phyloP scores from a whole-genome alignment of 2,329 filamentous ascomycete genomes.

The Sporothrix humicola region DNA sequence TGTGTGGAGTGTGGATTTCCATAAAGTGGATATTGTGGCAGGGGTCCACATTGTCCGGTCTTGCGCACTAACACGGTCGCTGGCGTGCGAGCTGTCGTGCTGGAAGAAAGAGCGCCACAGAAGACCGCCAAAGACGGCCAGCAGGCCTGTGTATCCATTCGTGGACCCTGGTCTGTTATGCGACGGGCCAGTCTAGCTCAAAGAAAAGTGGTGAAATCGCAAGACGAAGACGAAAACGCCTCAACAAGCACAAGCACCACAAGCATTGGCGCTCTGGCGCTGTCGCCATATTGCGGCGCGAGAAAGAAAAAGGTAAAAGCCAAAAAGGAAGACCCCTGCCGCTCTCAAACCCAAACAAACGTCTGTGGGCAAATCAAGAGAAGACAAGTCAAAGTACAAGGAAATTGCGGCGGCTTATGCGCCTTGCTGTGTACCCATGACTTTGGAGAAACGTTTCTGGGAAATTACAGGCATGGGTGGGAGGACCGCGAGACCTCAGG shows the following conservation, averaged over 20 bases:
- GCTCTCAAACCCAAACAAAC: slow-evolving; percentile 26
- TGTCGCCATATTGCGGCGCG: slow-evolving; percentile 18
- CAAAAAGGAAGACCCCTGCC: background rate
- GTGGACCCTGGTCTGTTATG: slow-evolving; percentile 8
- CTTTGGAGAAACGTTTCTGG: slow-evolving; percentile 15
- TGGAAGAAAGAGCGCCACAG: background rate
- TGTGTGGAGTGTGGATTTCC: slow-evolving; percentile 16
- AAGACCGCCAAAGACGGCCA: too few relatives aligned
- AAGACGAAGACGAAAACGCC: background rate
- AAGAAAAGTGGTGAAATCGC: background rate
- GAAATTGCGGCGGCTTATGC: too few relatives aligned
- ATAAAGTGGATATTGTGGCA: slow-evolving; percentile 5
- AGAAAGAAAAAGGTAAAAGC: background rate
- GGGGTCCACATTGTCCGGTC: slow-evolving; percentile 25
- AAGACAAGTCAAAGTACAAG: slow-evolving; percentile 12
- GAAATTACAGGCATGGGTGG: slow-evolving; percentile 27
- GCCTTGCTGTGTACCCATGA: too few relatives aligned
- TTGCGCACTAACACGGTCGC: slow-evolving; percentile 22
- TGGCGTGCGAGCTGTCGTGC: slow-evolving; percentile 6
- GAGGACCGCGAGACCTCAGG: background rate
- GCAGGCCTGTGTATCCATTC: slow-evolving; percentile 10
- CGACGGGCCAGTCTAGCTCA: background rate
- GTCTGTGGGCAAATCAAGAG: slow-evolving; percentile 26
- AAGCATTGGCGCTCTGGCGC: slow-evolving; percentile 2
- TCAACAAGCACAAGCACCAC: background rate